Percentiles rank a stretch among this genome's conserved stretches.
Conservation (phyloP, 257 asterid genomes). For the Ilex asprella region DNA sequence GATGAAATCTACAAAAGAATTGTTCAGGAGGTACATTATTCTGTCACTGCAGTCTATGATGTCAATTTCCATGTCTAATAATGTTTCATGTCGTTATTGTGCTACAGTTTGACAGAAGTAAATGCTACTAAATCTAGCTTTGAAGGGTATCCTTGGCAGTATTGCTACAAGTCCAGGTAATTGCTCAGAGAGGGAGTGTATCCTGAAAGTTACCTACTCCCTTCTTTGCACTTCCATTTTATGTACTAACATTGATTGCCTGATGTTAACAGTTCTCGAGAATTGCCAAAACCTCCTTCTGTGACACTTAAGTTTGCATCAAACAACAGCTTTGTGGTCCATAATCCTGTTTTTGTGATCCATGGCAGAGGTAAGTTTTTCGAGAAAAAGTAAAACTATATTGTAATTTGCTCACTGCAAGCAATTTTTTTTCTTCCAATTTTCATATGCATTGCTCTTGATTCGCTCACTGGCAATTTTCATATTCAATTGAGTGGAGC, state of each 20-base stretch:
- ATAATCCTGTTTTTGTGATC: conserved; percentile 44
- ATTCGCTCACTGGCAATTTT: too few relatives aligned
- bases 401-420: too few relatives aligned
- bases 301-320: conserved; percentile 43
- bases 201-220: conserved; percentile 4
- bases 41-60: not conserved
- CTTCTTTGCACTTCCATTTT: not conserved
- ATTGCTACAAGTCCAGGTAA: conserved; percentile 67
- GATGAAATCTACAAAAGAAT: conserved; percentile 35
- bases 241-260: conserved; percentile 16
- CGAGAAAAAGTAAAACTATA: too few relatives aligned
- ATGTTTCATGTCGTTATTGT: not conserved
- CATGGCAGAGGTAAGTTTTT: conserved; percentile 39
- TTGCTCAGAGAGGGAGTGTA: conserved; percentile 3
- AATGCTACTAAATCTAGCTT: conserved; percentile 34
- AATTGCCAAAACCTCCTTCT: conserved; percentile 37
- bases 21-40: conserved; percentile 45
- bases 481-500: too few relatives aligned
- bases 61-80: not conserved
- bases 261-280: conserved; percentile 38
- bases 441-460: too few relatives aligned
- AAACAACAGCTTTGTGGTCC: conserved; percentile 63
- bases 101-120: conserved; percentile 49
- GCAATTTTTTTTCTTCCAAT: too few relatives aligned
- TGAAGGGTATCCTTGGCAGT: conserved; percentile 31